Conservation (phyloP, 352 stramenopile genomes). For the Phytophthora nicotianae region DNA sequence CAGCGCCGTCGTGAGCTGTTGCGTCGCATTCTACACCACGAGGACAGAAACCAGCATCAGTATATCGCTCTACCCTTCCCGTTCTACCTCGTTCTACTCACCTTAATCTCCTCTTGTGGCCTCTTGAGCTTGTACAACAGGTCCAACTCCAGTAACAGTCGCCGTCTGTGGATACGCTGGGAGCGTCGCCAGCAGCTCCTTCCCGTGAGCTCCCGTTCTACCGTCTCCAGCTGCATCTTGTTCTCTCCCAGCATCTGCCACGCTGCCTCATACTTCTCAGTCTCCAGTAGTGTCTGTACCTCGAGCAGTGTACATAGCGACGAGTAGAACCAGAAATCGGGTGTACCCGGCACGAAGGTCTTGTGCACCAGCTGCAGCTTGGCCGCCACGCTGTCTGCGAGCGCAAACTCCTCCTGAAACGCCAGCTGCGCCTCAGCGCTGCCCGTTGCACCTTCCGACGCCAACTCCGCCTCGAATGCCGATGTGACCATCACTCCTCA, state of each 20-base stretch:
- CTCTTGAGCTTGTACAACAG: slow-evolving; percentile 38
- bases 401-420: slow-evolving; percentile 41
- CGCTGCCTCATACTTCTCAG: slow-evolving; percentile 16
- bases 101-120: slow-evolving; percentile 23
- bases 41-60: slow-evolving; percentile 9
- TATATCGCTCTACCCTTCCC: not conserved
- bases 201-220: slow-evolving; percentile 29
- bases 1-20: slow-evolving; percentile 29
- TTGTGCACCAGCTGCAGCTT: slow-evolving; percentile 37
- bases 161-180: slow-evolving; percentile 41
- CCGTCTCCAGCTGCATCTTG: slow-evolving; percentile 23
- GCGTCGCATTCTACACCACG: slow-evolving; percentile 25
- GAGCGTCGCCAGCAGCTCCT: slow-evolving; percentile 30
- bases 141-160: slow-evolving; percentile 49
- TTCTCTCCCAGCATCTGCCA: slow-evolving; percentile 21
- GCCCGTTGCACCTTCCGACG: slow-evolving; percentile 23
- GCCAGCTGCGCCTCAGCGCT: slow-evolving; percentile 26
- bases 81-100: slow-evolving; percentile 13
- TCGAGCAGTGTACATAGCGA: slow-evolving; percentile 41
- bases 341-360: slow-evolving; percentile 26
- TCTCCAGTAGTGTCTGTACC: slow-evolving; percentile 43
- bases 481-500: slow-evolving; percentile 31
- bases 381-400: slow-evolving; percentile 23
- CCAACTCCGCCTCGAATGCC: slow-evolving; percentile 29
- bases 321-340: slow-evolving; percentile 39